These are phyloP conservation scores for Bipolaris zeicola DNA, from an alignment of 2,329 filamentous ascomycete genomes.

Conservation along the genomic window DNA sequence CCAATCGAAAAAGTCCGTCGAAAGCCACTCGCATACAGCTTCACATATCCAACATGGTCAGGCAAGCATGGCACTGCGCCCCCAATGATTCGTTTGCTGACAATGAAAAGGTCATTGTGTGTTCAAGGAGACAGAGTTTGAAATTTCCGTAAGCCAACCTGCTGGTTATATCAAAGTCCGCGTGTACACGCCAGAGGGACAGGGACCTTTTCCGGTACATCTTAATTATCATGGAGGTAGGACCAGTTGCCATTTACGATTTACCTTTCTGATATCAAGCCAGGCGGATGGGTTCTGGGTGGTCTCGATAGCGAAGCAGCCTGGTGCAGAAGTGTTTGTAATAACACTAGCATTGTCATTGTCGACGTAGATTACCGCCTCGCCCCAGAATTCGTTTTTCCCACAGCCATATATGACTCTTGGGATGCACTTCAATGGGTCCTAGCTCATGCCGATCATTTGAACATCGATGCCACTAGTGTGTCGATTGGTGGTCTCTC, in stretches of 20 bases:
- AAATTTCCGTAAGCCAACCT: conserved; percentile 12
- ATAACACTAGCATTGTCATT: conserved; percentile 17
- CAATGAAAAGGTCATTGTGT: conserved; percentile 12
- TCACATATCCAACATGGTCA: conserved; percentile 22
- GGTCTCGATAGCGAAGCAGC: conserved; percentile 19
- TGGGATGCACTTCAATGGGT: conserved; percentile 54
- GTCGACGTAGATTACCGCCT: conserved; percentile 58
- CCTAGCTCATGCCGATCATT: conserved; percentile 22
- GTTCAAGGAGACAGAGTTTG: conserved; percentile 12
- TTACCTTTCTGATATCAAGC: background rate
- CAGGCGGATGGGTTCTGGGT: conserved; percentile 23
- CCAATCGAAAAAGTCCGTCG: conserved; percentile 18
- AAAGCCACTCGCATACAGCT: conserved; percentile 18
- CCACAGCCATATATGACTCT: conserved; percentile 57
- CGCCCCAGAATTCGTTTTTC: conserved; percentile 58
- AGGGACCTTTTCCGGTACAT: conserved; percentile 16
- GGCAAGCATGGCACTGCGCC: background rate
- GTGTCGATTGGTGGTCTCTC: conserved; percentile 56
- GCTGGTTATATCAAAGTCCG: conserved; percentile 12
- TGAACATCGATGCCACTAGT: conserved; percentile 20
- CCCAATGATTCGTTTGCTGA: background rate
- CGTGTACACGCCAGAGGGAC: conserved; percentile 15
- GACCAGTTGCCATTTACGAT: background rate
- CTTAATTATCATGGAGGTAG: conserved; percentile 18
- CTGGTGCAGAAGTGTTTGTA: conserved; percentile 20